A percentile compares a stretch with the other conserved stretches of the same genome.
phyloP scores from a whole-genome alignment of 805 yeast species.

The Lipomyces kockii region DNA sequence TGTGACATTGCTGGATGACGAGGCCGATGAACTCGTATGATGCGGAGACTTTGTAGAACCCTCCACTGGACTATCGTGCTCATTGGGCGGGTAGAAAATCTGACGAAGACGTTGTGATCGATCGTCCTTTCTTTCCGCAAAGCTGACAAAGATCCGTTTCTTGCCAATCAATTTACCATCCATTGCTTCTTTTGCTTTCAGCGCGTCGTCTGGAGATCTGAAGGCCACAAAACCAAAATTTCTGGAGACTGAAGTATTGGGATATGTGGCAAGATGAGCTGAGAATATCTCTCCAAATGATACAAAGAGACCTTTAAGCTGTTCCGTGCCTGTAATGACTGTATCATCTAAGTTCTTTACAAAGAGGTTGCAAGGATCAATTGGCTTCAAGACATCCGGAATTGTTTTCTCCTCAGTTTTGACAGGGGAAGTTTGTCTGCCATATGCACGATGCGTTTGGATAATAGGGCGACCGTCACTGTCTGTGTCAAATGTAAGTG shows the following conservation, averaged over 20 bases:
- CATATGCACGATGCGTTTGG: neutral
- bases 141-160: slow-evolving; percentile 23
- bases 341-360: slow-evolving; percentile 32
- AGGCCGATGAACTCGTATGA: neutral
- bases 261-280: slow-evolving; percentile 15
- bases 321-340: slow-evolving; percentile 15
- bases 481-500: slow-evolving; percentile 9
- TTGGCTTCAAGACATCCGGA: slow-evolving; percentile 7
- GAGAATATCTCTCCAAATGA: slow-evolving; percentile 25
- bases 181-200: slow-evolving; percentile 19
- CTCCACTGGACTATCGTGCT: neutral
- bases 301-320: slow-evolving; percentile 23
- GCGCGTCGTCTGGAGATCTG: slow-evolving; percentile 25
- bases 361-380: slow-evolving; percentile 30
- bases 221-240: slow-evolving; percentile 36
- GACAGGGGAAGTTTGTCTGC: neutral
- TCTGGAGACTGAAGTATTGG: slow-evolving; percentile 16
- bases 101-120: slow-evolving; percentile 5
- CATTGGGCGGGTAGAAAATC: neutral
- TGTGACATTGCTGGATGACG: neutral
- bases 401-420: neutral
- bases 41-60: neutral
- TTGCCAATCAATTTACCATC: slow-evolving; percentile 27
- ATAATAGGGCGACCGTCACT: slow-evolving; percentile 14
- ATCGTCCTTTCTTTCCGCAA: slow-evolving; percentile 24